Base-by-base conservation (phyloP, 1,284 basidiomycete species). In the Marasmius sp. region DNA sequence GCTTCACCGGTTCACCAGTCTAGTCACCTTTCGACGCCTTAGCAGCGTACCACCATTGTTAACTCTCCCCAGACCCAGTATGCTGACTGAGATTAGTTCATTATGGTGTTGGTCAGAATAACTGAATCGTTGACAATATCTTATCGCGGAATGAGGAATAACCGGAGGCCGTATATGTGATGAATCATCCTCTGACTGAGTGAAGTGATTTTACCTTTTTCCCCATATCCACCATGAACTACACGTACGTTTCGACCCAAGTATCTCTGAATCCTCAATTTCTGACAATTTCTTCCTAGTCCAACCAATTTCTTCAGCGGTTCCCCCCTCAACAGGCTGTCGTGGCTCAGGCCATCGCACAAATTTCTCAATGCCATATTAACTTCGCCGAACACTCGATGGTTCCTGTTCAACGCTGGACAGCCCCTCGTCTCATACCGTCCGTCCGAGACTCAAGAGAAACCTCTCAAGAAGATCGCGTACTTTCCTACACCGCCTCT, bases 341-440 rank as follows among this genome's bases (percentile, higher is more conserved):
- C 52, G n/a, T 54, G 52, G 52, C 34, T 54, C 18, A 10, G 52
- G 12, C 52, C 52, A 37, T 54, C 52, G 18, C 52, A 54, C 52
- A 54, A 54, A 37, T 54, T 54, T 34, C 34, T 54, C 34, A 54
- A 54, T 36, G 52, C 52, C 52, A 37, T 54, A 37, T n/a, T 54
- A 18, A 7, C 34, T 36, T 54, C 52, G n/a, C 52, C 52, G 20
- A 54, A 54, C 14, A 54, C 52, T 37, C 27, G 52, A 54, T 54
- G 52, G 52, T 36, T 54, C 38, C 52, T 54, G 5, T 54, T 54
- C 36, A 54, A 54, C 16, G 52, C 52, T 38, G 52, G 52, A 37
- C 52, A 54, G 38, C 52, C 52, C 12, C 34, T 54, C 11, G n/a
- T 54, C 20, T 37, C 52, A 8, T 54, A 34, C 20, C 52, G 14